Evolutionary conservation across 2,329 filamentous ascomycete genomes (phyloP).

Genomic region (Phialophora expanda): DNA sequence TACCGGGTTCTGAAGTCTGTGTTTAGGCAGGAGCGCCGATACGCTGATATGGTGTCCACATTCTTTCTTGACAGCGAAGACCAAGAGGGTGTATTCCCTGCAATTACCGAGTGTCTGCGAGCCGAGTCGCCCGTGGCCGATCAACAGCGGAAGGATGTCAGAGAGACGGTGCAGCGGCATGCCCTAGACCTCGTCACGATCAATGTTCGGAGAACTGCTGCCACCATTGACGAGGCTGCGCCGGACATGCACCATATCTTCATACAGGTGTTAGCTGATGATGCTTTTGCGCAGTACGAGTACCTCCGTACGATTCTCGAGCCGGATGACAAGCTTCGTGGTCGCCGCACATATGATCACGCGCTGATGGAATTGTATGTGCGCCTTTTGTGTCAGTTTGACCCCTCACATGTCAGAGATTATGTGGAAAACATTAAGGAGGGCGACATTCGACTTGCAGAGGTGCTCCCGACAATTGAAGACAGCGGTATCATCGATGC

Average conservation of each 20-base stretch:
- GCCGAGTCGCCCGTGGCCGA: slow-evolving; percentile 66
- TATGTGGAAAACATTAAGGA: slow-evolving; percentile 79
- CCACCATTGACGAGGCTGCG: slow-evolving; percentile 66
- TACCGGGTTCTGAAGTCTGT: slow-evolving; percentile 90
- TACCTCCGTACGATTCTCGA: slow-evolving; percentile 81
- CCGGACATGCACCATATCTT: slow-evolving; percentile 70
- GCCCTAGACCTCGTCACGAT: slow-evolving; percentile 70
- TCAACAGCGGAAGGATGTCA: slow-evolving; percentile 75
- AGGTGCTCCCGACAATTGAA: slow-evolving; percentile 85
- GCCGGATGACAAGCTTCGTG: slow-evolving; percentile 38
- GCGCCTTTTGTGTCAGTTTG: slow-evolving; percentile 85
- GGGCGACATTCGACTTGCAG: slow-evolving; percentile 77
- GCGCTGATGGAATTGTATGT: slow-evolving; percentile 83
- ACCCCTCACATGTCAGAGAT: slow-evolving; percentile 79
- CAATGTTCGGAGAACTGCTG: slow-evolving; percentile 68
- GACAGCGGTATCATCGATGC: slow-evolving; percentile 89
- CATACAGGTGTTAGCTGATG: slow-evolving; percentile 65
- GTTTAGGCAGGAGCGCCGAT: slow-evolving; percentile 80
- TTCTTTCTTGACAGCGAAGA: slow-evolving; percentile 87
- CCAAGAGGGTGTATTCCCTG: slow-evolving; percentile 75
- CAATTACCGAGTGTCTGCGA: slow-evolving; percentile 75
- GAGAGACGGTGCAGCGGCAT: slow-evolving; percentile 68
- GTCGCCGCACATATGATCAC: slow-evolving; percentile 46
- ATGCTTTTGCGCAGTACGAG: slow-evolving; percentile 70
- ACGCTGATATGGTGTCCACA: slow-evolving; percentile 74